Evolutionary conservation across 75 land plant species (phyloP), one percentile per base, ranked within the genome.

Genomic region (Picea glauca): DNA sequence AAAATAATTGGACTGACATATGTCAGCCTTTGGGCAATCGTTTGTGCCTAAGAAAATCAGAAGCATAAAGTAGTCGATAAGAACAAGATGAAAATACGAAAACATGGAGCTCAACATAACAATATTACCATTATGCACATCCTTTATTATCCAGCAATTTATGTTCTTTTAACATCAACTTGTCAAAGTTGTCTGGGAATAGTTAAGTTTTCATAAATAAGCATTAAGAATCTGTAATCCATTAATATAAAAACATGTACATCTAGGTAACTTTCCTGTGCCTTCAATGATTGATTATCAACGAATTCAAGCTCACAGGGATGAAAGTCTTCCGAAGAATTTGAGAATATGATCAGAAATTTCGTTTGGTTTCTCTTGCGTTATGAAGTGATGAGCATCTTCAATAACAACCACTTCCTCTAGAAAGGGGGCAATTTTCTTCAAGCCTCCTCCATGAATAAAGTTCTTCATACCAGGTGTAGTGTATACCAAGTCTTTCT

Each of bases 361-460:
- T 32, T 85, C 91, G 0, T 84, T 67, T 30, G 92, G 74, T 43
- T 76, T 81, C 63, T 90, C 93, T 60, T 88, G 75, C 56, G 81
- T 82, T 31, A 92, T 81, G 82, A 85, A 92, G 81, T 92, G 94
- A 21, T 70, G 83, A 1, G 50, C 90, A 72, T 84, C 89, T 72
- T 84, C 84, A 61, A 88, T 83, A 15, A 92, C 68, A 23, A 88
- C 81, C 9, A 80, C 77, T 9, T 83, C 90, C 75, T 86, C 58
- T 5, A 88, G 82, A 23, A 77, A 68, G 40, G 96, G 96, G 61
- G 89, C 89, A 56, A 79, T 62, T 35, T 54, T 75, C 60, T 84
- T 86, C 50, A 89, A 84, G 0, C 77, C 79, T 5, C 86, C 90
- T 7, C 77, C 82, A 68, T 86, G 83, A 0, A 93, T 66, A 21